Evolutionary conservation across 176 grass and related monocot genomes (phyloP).

Genomic region (Cenchrus fungigraminus): DNA sequence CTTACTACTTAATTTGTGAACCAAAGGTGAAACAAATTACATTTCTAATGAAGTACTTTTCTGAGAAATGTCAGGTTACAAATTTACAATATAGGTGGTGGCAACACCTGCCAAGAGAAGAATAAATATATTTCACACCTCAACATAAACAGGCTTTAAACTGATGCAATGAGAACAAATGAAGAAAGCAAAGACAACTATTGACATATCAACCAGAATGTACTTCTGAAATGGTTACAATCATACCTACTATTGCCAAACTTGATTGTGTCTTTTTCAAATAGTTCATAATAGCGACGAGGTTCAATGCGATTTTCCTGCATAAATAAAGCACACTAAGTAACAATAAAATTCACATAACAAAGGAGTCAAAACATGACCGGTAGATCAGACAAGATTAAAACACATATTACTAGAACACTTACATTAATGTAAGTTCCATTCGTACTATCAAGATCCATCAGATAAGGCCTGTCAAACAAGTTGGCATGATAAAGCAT

Average conservation of each 20-base stretch:
- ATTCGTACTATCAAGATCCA: conserved; percentile 98
- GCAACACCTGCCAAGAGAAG: not conserved
- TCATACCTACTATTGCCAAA: conserved; percentile 97
- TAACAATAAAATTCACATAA: not conserved
- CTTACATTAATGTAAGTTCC: conserved; percentile 93
- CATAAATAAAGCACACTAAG: conserved; percentile 22
- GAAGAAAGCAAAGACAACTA: not conserved
- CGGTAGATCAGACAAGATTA: not conserved
- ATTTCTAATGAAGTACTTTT: not conserved
- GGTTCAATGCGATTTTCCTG: conserved; percentile 88
- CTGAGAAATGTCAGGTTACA: not conserved
- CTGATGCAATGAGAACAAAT: not conserved
- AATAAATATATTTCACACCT: not conserved
- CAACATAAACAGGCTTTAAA: not conserved
- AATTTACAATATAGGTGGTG: not conserved
- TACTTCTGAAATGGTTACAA: not conserved
- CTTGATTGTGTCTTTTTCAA: conserved; percentile 93
- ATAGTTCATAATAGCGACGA: conserved; percentile 90
- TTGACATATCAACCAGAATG: not conserved
- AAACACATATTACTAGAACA: conserved; percentile 29
- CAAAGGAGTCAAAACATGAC: not conserved
- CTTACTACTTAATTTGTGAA: conserved; percentile 2
- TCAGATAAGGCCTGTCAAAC: conserved; percentile 75
- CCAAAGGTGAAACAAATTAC: not conserved
- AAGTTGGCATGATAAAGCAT: conserved; percentile 25